phyloP scores from a whole-genome alignment of 441 rosid species.

The Brassica balearica region DNA sequence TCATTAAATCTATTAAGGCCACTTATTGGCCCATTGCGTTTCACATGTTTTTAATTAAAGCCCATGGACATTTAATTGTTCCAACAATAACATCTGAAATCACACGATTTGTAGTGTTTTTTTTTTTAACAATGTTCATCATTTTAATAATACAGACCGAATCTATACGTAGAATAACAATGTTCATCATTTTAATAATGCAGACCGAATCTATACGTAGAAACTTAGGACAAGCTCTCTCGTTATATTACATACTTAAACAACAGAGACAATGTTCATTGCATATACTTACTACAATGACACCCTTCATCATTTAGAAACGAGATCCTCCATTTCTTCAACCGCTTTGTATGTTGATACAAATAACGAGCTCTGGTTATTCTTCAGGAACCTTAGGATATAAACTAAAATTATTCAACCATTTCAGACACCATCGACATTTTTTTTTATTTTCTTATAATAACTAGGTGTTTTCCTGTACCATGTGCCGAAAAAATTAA shows the following conservation, averaged over 20 bases:
- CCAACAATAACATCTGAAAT: too few species aligned
- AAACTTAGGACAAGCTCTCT: background rate
- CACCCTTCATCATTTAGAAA: constrained; percentile 5
- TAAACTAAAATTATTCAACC: too few species aligned
- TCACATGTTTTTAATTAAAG: too few species aligned
- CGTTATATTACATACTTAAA: background rate
- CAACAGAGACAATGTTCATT: background rate
- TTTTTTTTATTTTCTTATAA: too few species aligned
- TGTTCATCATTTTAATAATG: background rate
- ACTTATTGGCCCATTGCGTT: too few species aligned
- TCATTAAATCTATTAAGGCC: too few species aligned
- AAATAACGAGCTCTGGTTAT: constrained; percentile 64
- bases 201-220: constrained; percentile 13
- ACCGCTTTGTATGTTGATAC: constrained; percentile 58
- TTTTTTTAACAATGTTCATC: too few species aligned
- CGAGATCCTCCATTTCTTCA: constrained; percentile 50
- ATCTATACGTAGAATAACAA: background rate
- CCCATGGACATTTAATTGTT: too few species aligned
- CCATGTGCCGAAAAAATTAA: too few species aligned
- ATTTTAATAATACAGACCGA: constrained; percentile 3
- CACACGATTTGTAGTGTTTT: background rate
- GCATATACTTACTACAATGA: constrained; percentile 20
- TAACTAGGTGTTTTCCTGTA: too few species aligned
- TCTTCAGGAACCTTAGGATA: constrained; percentile 87
- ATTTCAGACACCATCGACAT: too few species aligned